Conservation (phyloP, 2,329 filamentous ascomycete species). For the Phaeosphaeriaceae sp. region DNA sequence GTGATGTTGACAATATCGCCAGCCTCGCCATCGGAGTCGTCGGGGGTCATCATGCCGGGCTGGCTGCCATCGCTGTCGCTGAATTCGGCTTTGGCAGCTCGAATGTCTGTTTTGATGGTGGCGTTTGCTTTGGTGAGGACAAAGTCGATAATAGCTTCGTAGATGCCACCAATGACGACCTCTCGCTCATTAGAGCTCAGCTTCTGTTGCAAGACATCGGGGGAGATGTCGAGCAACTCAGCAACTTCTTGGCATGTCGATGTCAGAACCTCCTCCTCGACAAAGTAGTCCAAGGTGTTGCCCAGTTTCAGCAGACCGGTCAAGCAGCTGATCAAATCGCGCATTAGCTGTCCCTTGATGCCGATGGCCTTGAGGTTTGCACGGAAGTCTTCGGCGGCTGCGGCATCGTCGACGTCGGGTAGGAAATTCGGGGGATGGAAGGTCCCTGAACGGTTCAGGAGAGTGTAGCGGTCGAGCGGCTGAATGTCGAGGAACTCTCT, state of each 20-base stretch:
- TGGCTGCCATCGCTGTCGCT: slow-evolving; percentile 66
- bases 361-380: slow-evolving; percentile 87
- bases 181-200: slow-evolving; percentile 86
- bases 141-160: slow-evolving; percentile 95
- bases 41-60: slow-evolving; percentile 68
- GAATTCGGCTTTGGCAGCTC: slow-evolving; percentile 69
- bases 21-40: slow-evolving; percentile 72
- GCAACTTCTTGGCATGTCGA: slow-evolving; percentile 90
- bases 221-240: slow-evolving; percentile 84
- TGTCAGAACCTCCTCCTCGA: slow-evolving; percentile 85
- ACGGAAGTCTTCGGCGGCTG: slow-evolving; percentile 92
- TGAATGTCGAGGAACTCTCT: slow-evolving; percentile 86
- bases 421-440: slow-evolving; percentile 88
- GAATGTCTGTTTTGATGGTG: slow-evolving; percentile 79
- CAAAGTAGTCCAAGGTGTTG: slow-evolving; percentile 82
- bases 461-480: slow-evolving; percentile 75
- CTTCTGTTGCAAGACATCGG: slow-evolving; percentile 78
- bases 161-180: slow-evolving; percentile 83
- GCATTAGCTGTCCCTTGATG: slow-evolving; percentile 84
- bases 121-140: slow-evolving; percentile 88
- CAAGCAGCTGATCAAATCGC: slow-evolving; percentile 84
- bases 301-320: slow-evolving; percentile 90
- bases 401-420: slow-evolving; percentile 89
- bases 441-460: slow-evolving; percentile 84
- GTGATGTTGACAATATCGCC: slow-evolving; percentile 89